Evolutionary conservation across 2,329 filamentous ascomycete species (phyloP), one percentile per base, ranked within the genome.

Genomic region (Penicillium glabrum): DNA sequence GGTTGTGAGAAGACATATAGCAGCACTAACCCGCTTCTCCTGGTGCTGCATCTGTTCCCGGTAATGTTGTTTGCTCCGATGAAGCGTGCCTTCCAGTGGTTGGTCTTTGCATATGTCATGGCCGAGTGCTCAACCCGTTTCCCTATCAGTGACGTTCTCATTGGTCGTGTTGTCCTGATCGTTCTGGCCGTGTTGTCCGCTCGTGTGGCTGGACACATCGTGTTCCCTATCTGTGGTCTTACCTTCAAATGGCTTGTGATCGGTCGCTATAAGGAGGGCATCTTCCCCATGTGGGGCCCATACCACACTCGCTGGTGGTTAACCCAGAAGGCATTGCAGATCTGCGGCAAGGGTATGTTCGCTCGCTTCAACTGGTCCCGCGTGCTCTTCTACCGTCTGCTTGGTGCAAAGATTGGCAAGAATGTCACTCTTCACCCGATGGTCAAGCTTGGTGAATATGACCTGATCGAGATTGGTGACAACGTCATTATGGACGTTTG

Each of bases 241-340:
- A 41, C 71, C 3, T 72, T 77, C 48, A 85, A 85, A 65, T 85
- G 83, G 83, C 45, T 80, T 6, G 72, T 85, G 51, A 80, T 85
- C 43, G 83, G 83, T 11, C 76, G 77, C 1, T 80, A 83, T 64
- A 74, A 72, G 35, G 77, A 82, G 64, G 83, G 83, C 0, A 66
- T 83, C 2, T 84, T 82, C 61, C 82, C 83, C 2, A 86, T 86
- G 83, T 86, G 83, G 83, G 82, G 82, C 1, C 59, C 66, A 1
- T 85, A 85, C 62, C 83, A 85, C 65, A 84, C 81, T 0, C 75
- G 81, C 9, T 86, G 83, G 83, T 86, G 83, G 83, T 61, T 85
- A 53, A 78, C 79, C 1, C 79, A 85, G 64, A 85, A 85, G 70
- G 77, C 79, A 21, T 72, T 82, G 3, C 74, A 76, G 35, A 70